These are phyloP conservation scores for Cercospora beticola DNA, from an alignment of 2,329 filamentous ascomycete species.

Conservation along the genomic window DNA sequence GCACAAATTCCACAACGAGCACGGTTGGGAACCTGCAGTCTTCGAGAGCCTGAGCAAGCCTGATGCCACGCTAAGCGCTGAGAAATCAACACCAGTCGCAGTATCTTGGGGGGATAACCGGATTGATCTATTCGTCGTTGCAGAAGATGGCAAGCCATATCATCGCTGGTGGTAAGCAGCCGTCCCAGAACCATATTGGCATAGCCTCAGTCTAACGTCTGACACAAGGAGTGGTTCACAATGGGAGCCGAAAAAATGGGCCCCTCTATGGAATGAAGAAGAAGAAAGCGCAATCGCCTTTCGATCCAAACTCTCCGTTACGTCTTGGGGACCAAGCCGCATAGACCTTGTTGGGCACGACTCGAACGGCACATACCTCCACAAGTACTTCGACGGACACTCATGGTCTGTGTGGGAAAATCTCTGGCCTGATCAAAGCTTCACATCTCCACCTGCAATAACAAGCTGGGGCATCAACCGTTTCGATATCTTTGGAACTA, in stretches of 20 bases:
- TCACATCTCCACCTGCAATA: neutral
- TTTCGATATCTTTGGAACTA: neutral
- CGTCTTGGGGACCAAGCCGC: neutral
- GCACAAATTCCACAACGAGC: constrained; percentile 5
- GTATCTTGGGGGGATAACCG: neutral
- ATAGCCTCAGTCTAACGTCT: neutral
- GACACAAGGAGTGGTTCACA: neutral
- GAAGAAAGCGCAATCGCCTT: neutral
- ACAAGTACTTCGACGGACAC: neutral
- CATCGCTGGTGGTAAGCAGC: neutral
- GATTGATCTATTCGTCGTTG: neutral
- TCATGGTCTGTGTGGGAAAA: neutral
- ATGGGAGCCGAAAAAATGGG: neutral
- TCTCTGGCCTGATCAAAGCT: neutral
- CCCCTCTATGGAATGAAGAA: neutral
- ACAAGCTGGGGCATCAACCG: neutral
- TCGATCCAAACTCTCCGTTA: neutral
- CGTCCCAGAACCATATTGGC: neutral
- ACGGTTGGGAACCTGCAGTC: neutral
- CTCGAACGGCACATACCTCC: neutral
- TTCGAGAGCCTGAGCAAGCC: neutral
- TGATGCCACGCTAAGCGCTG: neutral
- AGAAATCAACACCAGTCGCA: neutral
- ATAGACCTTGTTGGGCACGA: constrained; percentile 1
- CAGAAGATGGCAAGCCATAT: neutral